Evolutionary conservation across 1,284 basidiomycete species (phyloP).

Genomic region (Coriolopsis trogii): DNA sequence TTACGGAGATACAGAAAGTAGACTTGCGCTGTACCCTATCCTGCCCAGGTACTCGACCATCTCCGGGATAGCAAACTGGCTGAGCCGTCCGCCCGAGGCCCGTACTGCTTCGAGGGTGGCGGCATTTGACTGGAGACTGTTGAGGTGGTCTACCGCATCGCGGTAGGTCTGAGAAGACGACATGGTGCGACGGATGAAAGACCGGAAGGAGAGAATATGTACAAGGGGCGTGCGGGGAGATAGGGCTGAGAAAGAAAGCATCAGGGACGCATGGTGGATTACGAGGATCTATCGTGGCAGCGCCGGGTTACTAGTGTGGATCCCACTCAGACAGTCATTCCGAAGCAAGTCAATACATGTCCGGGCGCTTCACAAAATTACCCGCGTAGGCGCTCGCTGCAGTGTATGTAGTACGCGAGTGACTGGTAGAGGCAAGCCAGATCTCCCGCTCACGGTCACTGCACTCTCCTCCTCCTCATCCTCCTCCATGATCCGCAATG

Average conservation of each 20-base stretch:
- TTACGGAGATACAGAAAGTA: slow-evolving; percentile 4
- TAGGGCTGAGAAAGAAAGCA: slow-evolving; percentile 13
- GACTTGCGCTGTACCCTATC: slow-evolving; percentile 84
- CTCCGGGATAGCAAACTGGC: slow-evolving; percentile 80
- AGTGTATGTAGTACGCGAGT: neutral
- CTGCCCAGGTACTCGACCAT: slow-evolving; percentile 89
- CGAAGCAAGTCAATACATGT: neutral
- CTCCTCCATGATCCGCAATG: slow-evolving; percentile 26
- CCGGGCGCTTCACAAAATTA: slow-evolving; percentile 1
- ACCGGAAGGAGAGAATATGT: slow-evolving; percentile 9
- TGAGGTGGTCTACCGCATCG: slow-evolving; percentile 87
- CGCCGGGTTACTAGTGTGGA: too few species aligned
- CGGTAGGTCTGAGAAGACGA: slow-evolving; percentile 65
- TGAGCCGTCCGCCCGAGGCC: slow-evolving; percentile 73
- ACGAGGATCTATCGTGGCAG: neutral
- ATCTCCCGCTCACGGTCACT: too few species aligned
- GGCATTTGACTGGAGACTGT: slow-evolving; percentile 94
- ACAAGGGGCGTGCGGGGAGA: slow-evolving; percentile 19
- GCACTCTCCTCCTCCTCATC: neutral
- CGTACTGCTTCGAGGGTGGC: slow-evolving; percentile 86
- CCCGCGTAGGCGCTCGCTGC: slow-evolving; percentile 2
- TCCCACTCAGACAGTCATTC: too few species aligned
- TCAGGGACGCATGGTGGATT: slow-evolving; percentile 14
- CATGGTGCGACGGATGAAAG: slow-evolving; percentile 20
- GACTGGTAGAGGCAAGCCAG: too few species aligned